Percentiles rank a stretch among this genome's conserved stretches.
Evolutionary conservation across 2,329 filamentous ascomycete species (phyloP).

Genomic region (Harringtonia aguacate): DNA sequence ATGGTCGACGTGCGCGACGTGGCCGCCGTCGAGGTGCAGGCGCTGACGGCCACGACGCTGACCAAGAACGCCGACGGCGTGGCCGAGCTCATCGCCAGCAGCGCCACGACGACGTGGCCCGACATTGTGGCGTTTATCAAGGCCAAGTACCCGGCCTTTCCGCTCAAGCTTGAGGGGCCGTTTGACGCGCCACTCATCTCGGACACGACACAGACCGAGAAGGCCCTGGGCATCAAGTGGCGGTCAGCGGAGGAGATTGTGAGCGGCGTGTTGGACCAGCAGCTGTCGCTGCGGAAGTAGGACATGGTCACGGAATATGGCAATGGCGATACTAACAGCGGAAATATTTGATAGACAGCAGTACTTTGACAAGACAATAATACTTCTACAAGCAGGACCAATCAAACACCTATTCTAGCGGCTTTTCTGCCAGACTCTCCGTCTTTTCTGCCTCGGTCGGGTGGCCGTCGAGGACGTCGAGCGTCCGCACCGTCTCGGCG

Average conservation of each 20-base stretch:
- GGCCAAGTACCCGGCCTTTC: neutral
- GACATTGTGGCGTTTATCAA: neutral
- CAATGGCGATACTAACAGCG: no score
- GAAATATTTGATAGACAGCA: no score
- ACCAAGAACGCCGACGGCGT: neutral
- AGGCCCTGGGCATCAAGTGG: slow-evolving; percentile 1
- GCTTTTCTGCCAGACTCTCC: no score
- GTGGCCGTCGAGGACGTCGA: no score
- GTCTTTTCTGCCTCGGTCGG: no score
- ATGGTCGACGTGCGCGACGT: slow-evolving; percentile 1
- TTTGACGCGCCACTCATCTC: neutral
- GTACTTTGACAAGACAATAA: no score
- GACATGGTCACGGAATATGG: neutral
- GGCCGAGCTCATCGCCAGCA: neutral
- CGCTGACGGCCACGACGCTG: neutral
- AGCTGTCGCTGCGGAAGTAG: neutral
- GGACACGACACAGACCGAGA: neutral
- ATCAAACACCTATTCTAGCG: no score
- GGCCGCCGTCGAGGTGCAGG: neutral
- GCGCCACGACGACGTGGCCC: neutral
- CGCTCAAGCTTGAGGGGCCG: neutral
- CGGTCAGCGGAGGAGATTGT: neutral
- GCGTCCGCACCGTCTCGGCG: neutral
- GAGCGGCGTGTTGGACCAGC: neutral
- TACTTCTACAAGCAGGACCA: no score